phyloP scores from a whole-genome alignment of 1,139 yeast species.

The Blastobotrys malaysiensis region DNA sequence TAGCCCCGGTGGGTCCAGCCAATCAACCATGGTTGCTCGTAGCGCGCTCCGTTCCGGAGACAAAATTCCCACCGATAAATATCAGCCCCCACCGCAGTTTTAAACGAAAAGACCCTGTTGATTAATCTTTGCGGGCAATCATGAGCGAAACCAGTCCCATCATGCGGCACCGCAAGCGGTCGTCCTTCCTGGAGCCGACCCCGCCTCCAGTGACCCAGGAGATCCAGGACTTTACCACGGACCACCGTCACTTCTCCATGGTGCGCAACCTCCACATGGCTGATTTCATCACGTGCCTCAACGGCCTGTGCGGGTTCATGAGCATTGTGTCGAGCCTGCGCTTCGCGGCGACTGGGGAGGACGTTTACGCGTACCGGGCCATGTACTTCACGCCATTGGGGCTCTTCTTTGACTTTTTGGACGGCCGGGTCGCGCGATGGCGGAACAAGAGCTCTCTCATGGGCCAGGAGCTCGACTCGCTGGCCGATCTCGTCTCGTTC shows the following conservation, averaged over 20 bases:
- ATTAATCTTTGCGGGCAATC: too few relatives aligned
- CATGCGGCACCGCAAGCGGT: conserved; percentile 21
- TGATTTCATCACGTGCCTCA: conserved; percentile 86
- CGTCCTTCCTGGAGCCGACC: conserved; percentile 34
- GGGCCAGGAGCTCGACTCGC: conserved; percentile 96
- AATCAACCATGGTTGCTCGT: too few relatives aligned
- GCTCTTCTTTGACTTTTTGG: conserved; percentile 89
- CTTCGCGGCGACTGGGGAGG: conserved; percentile 38
- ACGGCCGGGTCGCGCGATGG: conserved; percentile 93
- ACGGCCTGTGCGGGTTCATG: conserved; percentile 75
- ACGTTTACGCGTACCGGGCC: conserved; percentile 73
- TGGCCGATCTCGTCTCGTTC: conserved; percentile 89
- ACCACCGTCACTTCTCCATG: conserved; percentile 53
- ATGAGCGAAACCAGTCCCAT: neutral
- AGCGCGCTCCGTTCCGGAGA: too few relatives aligned
- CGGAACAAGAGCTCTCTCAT: conserved; percentile 86
- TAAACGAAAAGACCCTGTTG: too few relatives aligned
- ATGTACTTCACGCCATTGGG: conserved; percentile 85
- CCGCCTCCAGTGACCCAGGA: conserved; percentile 53
- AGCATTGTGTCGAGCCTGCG: conserved; percentile 82
- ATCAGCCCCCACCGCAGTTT: too few relatives aligned
- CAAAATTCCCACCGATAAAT: neutral
- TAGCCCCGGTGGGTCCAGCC: too few relatives aligned
- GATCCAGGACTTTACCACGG: conserved; percentile 53
- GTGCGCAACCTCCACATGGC: conserved; percentile 71